phyloP scores from a whole-genome alignment of 2,329 filamentous ascomycete species.

The Malbranchea cinnamomea region DNA sequence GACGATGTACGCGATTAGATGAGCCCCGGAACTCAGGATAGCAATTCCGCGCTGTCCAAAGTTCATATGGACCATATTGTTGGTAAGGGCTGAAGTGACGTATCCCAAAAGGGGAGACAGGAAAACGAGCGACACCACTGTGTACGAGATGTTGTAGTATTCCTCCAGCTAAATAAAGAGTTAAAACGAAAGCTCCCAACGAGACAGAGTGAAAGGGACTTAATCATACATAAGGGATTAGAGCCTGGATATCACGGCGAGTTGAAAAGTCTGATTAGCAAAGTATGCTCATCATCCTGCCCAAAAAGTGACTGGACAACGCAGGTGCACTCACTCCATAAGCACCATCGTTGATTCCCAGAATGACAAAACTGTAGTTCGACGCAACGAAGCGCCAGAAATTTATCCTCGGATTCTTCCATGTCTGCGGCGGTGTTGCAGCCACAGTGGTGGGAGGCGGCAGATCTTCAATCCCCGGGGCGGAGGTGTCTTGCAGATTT shows the following conservation, averaged over 20 bases:
- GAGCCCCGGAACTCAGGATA: constrained; percentile 45
- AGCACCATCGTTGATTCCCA: constrained; percentile 42
- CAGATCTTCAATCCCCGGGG: constrained; percentile 12
- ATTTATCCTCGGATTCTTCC: constrained; percentile 49
- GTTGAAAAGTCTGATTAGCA: neutral
- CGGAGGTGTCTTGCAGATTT: too few relatives aligned
- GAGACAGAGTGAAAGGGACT: neutral
- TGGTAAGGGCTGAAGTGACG: constrained; percentile 28
- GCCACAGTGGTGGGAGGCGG: constrained; percentile 34
- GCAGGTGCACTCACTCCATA: constrained; percentile 33
- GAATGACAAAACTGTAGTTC: constrained; percentile 42
- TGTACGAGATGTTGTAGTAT: constrained; percentile 31
- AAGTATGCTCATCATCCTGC: neutral
- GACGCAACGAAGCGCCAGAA: constrained; percentile 43
- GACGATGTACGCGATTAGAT: constrained; percentile 50
- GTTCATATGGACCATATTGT: constrained; percentile 27
- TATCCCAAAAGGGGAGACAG: constrained; percentile 34
- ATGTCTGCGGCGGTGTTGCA: constrained; percentile 35
- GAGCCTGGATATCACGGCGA: constrained; percentile 19
- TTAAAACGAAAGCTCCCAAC: neutral
- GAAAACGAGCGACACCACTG: constrained; percentile 33
- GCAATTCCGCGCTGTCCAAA: constrained; percentile 58
- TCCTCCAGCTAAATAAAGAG: constrained; percentile 22
- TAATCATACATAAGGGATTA: constrained; percentile 33
- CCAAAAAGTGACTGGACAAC: neutral